Evolutionary conservation across 2,329 filamentous ascomycete genomes (phyloP), one percentile per base, ranked within the genome.

Genomic region (Nannizziopsis barbatae): DNA sequence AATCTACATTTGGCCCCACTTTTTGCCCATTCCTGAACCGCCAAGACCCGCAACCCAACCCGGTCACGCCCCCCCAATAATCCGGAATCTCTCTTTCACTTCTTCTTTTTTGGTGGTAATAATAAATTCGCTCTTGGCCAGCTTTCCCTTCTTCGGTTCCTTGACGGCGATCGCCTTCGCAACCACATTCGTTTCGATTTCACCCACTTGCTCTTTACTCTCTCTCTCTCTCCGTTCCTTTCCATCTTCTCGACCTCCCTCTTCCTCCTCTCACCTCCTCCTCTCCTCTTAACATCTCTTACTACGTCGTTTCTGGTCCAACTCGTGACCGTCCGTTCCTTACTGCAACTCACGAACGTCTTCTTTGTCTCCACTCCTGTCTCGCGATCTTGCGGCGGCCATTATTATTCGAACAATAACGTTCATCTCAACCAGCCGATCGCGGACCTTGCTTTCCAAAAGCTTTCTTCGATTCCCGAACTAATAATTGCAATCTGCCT

Each of bases 281-380:
- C 46, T 46, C 45, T 15, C 42, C 43, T 50, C 35, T 50, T 52
- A 47, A 35, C 39, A 27, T 47, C 50, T 50, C 39, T 17, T 33
- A 11, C 39, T 39, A 43, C 43, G 35, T 51, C 46, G 14, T 52
- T 47, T 49, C 27, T 57, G 60, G 60, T 56, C 60, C 57, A 49
- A 55, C 50, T 60, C 54, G 60, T 64, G 62, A 62, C 62, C 63
- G 63, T 65, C 63, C 63, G 61, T 58, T 65, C 63, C 58, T 65
- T 65, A 63, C 53, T 15, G 42, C 8, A 22, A 32, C 31, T n/a
- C 35, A 42, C 46, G 35, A 35, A 27, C 45, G 39, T 35, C 42
- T 38, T 27, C 30, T 46, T 50, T 45, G 43, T 45, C 22, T 18
- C 37, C 15, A n/a, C 33, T 22, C n/a, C 31, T 11, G 11, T 15